Conservation (phyloP, 352 stramenopile species). For the Phytopythium chamaehyphon region DNA sequence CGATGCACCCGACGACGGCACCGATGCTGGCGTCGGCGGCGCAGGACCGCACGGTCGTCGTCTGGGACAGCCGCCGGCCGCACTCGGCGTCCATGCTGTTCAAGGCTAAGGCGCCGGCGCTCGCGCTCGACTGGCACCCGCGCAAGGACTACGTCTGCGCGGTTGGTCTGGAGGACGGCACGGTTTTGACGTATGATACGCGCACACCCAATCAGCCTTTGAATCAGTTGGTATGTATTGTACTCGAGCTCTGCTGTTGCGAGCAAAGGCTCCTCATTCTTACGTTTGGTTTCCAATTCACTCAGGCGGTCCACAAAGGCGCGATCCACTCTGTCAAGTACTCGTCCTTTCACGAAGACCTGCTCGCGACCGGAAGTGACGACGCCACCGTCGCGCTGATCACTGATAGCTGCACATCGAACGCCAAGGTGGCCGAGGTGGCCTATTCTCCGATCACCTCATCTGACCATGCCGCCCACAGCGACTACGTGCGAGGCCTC, state of each 20-base stretch:
- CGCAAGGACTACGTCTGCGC: slow-evolving; percentile 47
- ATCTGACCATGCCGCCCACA: slow-evolving; percentile 17
- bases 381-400: slow-evolving; percentile 50
- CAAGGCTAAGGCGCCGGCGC: slow-evolving; percentile 32
- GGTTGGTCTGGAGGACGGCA: slow-evolving; percentile 60
- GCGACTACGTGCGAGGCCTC: slow-evolving; percentile 70
- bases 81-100: slow-evolving; percentile 34
- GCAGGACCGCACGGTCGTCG: slow-evolving; percentile 62
- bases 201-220: slow-evolving; percentile 41
- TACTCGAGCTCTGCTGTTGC: not conserved
- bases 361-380: slow-evolving; percentile 62
- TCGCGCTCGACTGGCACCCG: slow-evolving; percentile 73
- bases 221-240: slow-evolving; percentile 21
- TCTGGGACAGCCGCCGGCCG: slow-evolving; percentile 69
- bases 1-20: slow-evolving; percentile 35
- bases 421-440: slow-evolving; percentile 14
- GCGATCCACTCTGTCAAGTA: slow-evolving; percentile 66
- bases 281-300: not conserved
- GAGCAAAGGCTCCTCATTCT: not conserved
- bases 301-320: slow-evolving; percentile 26
- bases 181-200: slow-evolving; percentile 64
- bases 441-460: slow-evolving; percentile 6
- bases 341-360: slow-evolving; percentile 49
- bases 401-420: slow-evolving; percentile 23
- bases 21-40: slow-evolving; percentile 52